Conservation (phyloP, 192 early-diverging fungal species). For the Podila horticola region DNA sequence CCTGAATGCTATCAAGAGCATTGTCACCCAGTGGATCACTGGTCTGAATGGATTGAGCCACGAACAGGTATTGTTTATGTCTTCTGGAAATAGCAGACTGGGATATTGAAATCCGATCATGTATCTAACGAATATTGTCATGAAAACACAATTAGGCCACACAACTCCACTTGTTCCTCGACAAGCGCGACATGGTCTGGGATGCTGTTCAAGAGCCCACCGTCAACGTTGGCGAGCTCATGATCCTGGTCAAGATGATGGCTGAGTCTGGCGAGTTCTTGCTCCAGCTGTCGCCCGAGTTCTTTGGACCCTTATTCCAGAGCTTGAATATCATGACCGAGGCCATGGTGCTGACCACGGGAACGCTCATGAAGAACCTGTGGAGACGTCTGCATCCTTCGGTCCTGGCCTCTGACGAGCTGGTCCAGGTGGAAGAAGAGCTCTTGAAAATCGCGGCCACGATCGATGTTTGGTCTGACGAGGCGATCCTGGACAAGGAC, state of each 20-base stretch:
- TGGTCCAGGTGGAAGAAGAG: slow-evolving; percentile 57
- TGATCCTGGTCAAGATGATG: slow-evolving; percentile 61
- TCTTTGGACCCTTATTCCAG: slow-evolving; percentile 48
- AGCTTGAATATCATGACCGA: slow-evolving; percentile 40
- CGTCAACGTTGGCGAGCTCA: slow-evolving; percentile 63
- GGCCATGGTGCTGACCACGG: slow-evolving; percentile 49
- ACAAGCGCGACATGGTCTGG: slow-evolving; percentile 65
- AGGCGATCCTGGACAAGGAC: slow-evolving; percentile 34
- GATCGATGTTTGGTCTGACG: slow-evolving; percentile 50
- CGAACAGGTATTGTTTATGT: slow-evolving; percentile 28
- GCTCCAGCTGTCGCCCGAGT: slow-evolving; percentile 30
- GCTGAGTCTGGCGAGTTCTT: slow-evolving; percentile 32
- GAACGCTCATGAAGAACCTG: slow-evolving; percentile 61
- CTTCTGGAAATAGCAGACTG: not conserved
- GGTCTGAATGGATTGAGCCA: slow-evolving; percentile 46
- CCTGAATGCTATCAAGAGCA: slow-evolving; percentile 34
- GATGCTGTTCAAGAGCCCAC: slow-evolving; percentile 39
- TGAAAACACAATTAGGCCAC: slow-evolving; percentile 14
- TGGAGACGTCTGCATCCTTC: slow-evolving; percentile 66
- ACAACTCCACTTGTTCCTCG: slow-evolving; percentile 57
- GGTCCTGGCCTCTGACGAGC: slow-evolving; percentile 52
- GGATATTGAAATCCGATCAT: not conserved
- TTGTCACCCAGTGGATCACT: slow-evolving; percentile 41
- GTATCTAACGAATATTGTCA: not conserved
- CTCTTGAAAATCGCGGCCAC: slow-evolving; percentile 35